A percentile compares a stretch with the other conserved stretches of the same genome.
phyloP scores from a whole-genome alignment of 495 filamentous ascomycete genomes.

The Neurospora sp. region DNA sequence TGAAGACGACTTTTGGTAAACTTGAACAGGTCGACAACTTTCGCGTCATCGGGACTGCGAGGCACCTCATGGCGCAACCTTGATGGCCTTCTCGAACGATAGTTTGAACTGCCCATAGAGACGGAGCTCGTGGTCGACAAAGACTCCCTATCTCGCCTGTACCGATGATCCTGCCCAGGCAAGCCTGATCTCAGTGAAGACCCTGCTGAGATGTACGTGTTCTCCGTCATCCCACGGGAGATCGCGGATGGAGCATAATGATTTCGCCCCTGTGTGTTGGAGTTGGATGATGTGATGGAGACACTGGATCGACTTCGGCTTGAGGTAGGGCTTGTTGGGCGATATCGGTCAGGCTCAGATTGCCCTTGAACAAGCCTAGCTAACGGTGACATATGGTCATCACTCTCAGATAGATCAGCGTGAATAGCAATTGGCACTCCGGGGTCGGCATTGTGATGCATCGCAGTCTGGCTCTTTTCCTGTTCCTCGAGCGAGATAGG shows the following conservation, averaged over 20 bases:
- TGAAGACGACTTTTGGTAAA: conserved; percentile 59
- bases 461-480: conserved; percentile 28
- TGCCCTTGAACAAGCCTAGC: conserved; percentile 48
- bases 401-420: conserved; percentile 49
- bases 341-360: conserved; percentile 42
- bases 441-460: conserved; percentile 34
- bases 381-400: conserved; percentile 55
- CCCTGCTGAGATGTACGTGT: conserved; percentile 54
- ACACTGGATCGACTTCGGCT: conserved; percentile 55
- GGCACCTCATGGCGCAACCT: conserved; percentile 75
- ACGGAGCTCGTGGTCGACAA: conserved; percentile 49
- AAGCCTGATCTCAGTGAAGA: conserved; percentile 40
- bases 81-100: conserved; percentile 55
- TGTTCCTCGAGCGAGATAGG: conserved; percentile 64
- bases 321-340: conserved; percentile 52
- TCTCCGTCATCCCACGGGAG: conserved; percentile 42
- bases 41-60: conserved; percentile 46
- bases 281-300: conserved; percentile 41
- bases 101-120: conserved; percentile 50
- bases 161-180: conserved; percentile 18
- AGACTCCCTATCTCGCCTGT: conserved; percentile 42
- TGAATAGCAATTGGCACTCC: conserved; percentile 39
- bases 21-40: conserved; percentile 57
- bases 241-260: conserved; percentile 33
- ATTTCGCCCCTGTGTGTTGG: conserved; percentile 24